These are phyloP conservation scores for Ailanthus altissimus DNA, from an alignment of 345 rosid species.

Conservation along the genomic window DNA sequence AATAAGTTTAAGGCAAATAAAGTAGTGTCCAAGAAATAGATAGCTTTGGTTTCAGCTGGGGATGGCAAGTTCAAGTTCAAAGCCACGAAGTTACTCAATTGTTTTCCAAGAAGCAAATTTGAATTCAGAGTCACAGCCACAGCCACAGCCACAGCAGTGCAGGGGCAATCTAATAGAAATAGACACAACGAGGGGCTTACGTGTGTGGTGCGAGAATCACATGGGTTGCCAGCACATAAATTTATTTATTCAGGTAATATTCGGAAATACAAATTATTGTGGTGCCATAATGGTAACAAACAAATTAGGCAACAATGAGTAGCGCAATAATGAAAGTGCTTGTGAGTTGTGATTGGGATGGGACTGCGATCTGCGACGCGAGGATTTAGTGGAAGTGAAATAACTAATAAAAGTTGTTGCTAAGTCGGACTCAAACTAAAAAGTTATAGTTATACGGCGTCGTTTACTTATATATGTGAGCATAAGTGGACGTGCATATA, in stretches of 20 bases:
- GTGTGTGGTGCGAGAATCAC: not conserved
- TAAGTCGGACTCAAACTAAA: too few relatives aligned
- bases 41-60: conserved; percentile 57
- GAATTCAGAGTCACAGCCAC: too few relatives aligned
- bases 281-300: not conserved
- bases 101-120: not conserved
- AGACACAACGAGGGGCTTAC: not conserved
- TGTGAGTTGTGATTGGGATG: too few relatives aligned
- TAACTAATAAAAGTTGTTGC: too few relatives aligned
- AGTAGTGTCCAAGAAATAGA: conserved; percentile 68
- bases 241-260: not conserved
- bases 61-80: conserved; percentile 68
- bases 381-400: too few relatives aligned
- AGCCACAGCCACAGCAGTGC: not conserved
- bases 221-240: not conserved
- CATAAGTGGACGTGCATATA: too few relatives aligned
- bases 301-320: not conserved
- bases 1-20: too few relatives aligned
- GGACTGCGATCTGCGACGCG: too few relatives aligned
- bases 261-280: not conserved
- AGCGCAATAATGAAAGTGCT: not conserved
- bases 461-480: too few relatives aligned
- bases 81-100: conserved; percentile 43
- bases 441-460: too few relatives aligned
- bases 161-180: not conserved